Conservation (phyloP, 768 basidiomycete genomes). For the Leucocoprinus leucothites region DNA sequence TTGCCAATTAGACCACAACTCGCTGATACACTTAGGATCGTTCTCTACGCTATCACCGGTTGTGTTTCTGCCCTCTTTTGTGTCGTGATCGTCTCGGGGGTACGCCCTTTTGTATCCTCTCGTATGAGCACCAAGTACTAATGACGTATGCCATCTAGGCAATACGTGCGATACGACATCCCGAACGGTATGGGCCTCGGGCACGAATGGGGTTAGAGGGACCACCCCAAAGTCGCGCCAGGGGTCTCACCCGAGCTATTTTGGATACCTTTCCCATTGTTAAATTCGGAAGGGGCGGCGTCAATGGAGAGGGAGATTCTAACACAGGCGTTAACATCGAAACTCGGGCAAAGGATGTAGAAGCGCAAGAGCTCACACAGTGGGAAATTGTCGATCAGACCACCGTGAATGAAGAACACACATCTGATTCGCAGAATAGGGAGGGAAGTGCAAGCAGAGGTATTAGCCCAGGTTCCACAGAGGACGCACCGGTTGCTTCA, state of each 20-base stretch:
- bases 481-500: background rate
- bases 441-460: background rate
- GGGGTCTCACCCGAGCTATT: constrained; percentile 89
- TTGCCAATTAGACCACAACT: background rate
- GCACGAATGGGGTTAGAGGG: constrained; percentile 36
- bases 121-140: background rate
- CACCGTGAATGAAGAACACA: background rate
- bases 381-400: constrained; percentile 16
- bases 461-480: background rate
- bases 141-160: constrained; percentile 40
- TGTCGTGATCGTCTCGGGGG: constrained; percentile 82
- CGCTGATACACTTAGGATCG: constrained; percentile 48
- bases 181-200: constrained; percentile 88
- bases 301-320: background rate
- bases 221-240: constrained; percentile 59
- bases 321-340: background rate
- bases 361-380: constrained; percentile 22
- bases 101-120: constrained; percentile 32
- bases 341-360: constrained; percentile 22
- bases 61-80: constrained; percentile 84
- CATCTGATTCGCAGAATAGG: background rate
- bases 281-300: constrained; percentile 56
- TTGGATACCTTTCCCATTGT: constrained; percentile 94
- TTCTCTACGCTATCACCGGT: constrained; percentile 85
- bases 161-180: constrained; percentile 78